Base-by-base conservation (phyloP, 2,329 filamentous ascomycete species). In the Trichoderma sp. region DNA sequence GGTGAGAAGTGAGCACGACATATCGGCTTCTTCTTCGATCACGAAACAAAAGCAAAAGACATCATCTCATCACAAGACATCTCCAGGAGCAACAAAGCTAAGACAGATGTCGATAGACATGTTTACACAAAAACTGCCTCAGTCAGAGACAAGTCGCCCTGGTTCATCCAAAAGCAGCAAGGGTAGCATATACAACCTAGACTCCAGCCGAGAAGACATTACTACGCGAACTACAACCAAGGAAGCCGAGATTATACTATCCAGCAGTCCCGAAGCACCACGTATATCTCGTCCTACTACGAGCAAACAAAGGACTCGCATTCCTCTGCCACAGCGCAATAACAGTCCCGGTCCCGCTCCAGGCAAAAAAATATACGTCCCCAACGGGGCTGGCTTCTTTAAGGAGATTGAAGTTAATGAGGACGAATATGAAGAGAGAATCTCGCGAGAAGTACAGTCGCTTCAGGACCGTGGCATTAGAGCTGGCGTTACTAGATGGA, bases 351-450 rank as follows among this genome's bases (percentile, higher is more conserved):
- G 69, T 3, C 74, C 75, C 7, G 7, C 24, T 32, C 14, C 71
- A 71, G 80, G 76, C 75, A 85, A 83, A 73, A 84, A 81, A 72
- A 73, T 84, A 14, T 79, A 83, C 72, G 74, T 83, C 43, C 82
- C 83, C 14, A 79, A 80, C 56, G 76, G 76, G 15, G 76, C 76
- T 6, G 84, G 84, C 3, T 85, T 83, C 76, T 82, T 83, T 73
- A 76, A 78, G 30, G 83, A 80, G 36, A 68, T 79, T 3, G 74
- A 78, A 18, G 74, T 78, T 8, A 74, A 76, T 1, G 73, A 72
- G 1, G 74, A 78, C 14, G 74, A 82, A 71, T 74, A 76, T 1
- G 77, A 79, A 15, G 76, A 74, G 7, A 71, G 71, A 63, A 34
- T 78, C 26, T 74, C 73, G 57, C 73, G 71, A 51, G 77, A 79